These are phyloP conservation scores for Corrigiola litoralis DNA, from an alignment of 179 eudicot species.

Conservation along the genomic window DNA sequence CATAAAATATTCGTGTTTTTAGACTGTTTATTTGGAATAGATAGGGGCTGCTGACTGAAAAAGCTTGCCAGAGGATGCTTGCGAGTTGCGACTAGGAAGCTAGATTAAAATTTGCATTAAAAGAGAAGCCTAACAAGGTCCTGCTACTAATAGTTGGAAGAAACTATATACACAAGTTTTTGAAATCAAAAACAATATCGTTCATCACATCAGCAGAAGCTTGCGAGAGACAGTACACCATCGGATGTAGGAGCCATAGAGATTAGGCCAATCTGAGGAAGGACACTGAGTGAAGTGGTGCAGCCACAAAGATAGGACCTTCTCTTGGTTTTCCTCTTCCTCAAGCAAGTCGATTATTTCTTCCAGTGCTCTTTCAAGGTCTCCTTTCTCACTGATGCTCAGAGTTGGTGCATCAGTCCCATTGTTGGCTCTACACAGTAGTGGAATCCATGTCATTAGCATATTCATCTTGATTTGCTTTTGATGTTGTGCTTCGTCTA, in stretches of 20 bases:
- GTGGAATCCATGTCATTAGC: constrained; percentile 71
- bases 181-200: background rate
- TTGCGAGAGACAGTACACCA: constrained; percentile 64
- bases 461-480: constrained; percentile 44
- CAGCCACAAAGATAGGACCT: constrained; percentile 70
- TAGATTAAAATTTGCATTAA: background rate
- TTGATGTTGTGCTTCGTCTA: constrained; percentile 20
- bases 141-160: background rate
- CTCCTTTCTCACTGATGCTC: constrained; percentile 47
- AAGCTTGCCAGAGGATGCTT: no score
- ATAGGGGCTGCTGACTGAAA: no score
- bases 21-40: no score
- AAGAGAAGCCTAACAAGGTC: background rate
- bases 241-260: constrained; percentile 43
- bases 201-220: constrained; percentile 23
- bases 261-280: constrained; percentile 93
- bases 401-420: constrained; percentile 68
- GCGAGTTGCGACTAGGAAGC: background rate
- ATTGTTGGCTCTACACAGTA: constrained; percentile 64
- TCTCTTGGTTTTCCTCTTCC: constrained; percentile 49
- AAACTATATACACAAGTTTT: background rate
- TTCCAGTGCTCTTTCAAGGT: constrained; percentile 48
- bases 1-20: no score
- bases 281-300: constrained; percentile 68
- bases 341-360: constrained; percentile 43